phyloP scores from a whole-genome alignment of 2,329 filamentous ascomycete genomes.

The Graphilbum fragrans region DNA sequence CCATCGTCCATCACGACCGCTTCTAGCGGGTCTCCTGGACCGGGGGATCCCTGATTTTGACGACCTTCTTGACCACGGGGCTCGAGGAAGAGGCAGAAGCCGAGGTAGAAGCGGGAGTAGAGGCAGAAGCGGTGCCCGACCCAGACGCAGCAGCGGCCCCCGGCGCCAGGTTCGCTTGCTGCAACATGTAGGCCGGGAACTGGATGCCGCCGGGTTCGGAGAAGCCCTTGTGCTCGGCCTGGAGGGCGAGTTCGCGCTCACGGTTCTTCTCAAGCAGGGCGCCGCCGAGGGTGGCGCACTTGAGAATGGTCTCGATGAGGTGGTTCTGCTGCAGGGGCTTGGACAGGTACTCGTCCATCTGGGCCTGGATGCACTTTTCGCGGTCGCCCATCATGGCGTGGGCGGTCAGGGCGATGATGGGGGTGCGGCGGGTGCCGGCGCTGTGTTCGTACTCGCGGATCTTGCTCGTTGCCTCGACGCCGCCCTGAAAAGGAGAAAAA shows the following conservation, averaged over 20 bases:
- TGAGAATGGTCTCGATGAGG: conserved; percentile 50
- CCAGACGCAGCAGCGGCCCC: not conserved
- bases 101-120: not conserved
- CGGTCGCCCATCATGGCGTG: conserved; percentile 98
- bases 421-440: conserved; percentile 68
- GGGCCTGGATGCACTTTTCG: conserved; percentile 94
- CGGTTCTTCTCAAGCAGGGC: conserved; percentile 67
- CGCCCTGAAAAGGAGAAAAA: conserved; percentile 44
- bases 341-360: conserved; percentile 98
- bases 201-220: not conserved
- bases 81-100: too few species aligned
- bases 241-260: conserved; percentile 39
- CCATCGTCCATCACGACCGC: too few species aligned
- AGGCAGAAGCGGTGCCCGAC: not conserved
- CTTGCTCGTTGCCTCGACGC: conserved; percentile 93
- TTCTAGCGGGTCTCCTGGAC: too few species aligned
- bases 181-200: not conserved
- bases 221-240: conserved; percentile 18
- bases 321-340: conserved; percentile 36
- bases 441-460: conserved; percentile 90
- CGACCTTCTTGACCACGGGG: too few species aligned
- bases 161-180: not conserved
- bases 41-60: too few species aligned
- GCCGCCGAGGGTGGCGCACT: conserved; percentile 85
- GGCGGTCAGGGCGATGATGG: conserved; percentile 91